Evolutionary conservation across 2,329 filamentous ascomycete genomes (phyloP), one percentile per base, ranked within the genome.

Genomic region (Aspergillus versicolor): DNA sequence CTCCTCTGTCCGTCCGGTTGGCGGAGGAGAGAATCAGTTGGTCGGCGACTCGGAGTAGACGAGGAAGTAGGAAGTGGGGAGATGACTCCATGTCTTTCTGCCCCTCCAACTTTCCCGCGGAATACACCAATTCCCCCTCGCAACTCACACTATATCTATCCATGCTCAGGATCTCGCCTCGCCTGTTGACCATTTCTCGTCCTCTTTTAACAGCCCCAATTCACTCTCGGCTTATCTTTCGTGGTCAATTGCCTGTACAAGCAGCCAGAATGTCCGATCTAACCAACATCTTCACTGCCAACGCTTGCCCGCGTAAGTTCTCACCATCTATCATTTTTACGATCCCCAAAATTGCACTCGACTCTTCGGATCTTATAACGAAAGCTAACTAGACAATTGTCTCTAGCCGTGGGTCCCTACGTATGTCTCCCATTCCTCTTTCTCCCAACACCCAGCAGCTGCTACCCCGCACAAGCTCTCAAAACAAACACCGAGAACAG

Each of bases 271-370:
- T 76, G 74, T 73, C 74, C 65, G 65, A 68, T 59, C 69, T 77
- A 65, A 72, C 71, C 41, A 60, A 66, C 49, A 67, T 79, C 62
- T 73, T 73, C 59, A 68, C 76, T 37, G 72, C 74, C 65, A 73
- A 76, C 56, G 77, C 77, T 51, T 77, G 75, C 65, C 77, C 77
- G 68, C 76, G 77, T 79, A 71, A 67, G 76, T 73, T 27, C 8
- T 21, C 34, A 37, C 37, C 27, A 44, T 11, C 38, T 44, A 13
- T 13, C 9, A n/a, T 19, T 8, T 50, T 30, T 30, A 11, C 27
- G 27, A 30, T 30, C 9, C 19, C 21, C 12, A 40, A 38, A 7
- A 49, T 12, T 12, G 22, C 22, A 45, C 27, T 17, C n/a, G 21
- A 44, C 8, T 9, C 12, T 15, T 9, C 15, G 12, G 13, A 27